phyloP scores from a whole-genome alignment of 2,329 filamentous ascomycete genomes.

The Trichophyton benhamiae region DNA sequence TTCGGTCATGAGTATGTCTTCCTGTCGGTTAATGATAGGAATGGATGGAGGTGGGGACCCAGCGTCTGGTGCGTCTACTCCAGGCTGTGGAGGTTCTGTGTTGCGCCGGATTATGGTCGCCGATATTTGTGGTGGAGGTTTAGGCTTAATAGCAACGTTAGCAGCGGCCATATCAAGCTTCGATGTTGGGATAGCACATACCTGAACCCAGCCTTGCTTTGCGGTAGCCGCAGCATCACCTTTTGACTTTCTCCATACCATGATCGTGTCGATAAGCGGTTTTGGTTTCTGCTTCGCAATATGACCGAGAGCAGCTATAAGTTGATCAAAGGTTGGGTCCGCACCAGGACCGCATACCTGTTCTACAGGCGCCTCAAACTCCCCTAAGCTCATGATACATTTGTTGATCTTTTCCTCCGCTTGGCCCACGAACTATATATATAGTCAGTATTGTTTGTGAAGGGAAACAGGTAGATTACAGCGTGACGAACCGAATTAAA shows the following conservation, averaged over 20 bases:
- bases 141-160: slow-evolving; percentile 16
- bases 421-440: slow-evolving; percentile 69
- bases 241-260: slow-evolving; percentile 95
- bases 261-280: slow-evolving; percentile 88
- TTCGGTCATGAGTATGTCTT: slow-evolving; percentile 67
- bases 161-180: background rate
- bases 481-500: slow-evolving; percentile 61
- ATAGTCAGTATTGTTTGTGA: background rate
- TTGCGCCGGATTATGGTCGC: slow-evolving; percentile 52
- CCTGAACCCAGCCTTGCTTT: slow-evolving; percentile 28
- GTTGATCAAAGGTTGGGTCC: slow-evolving; percentile 82
- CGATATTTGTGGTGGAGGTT: slow-evolving; percentile 29
- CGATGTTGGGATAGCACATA: slow-evolving; percentile 13
- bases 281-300: slow-evolving; percentile 92
- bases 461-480: slow-evolving; percentile 20
- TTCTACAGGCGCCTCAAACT: slow-evolving; percentile 75
- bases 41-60: slow-evolving; percentile 18
- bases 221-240: slow-evolving; percentile 73
- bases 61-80: slow-evolving; percentile 24
- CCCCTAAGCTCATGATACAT: slow-evolving; percentile 67
- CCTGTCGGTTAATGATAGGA: slow-evolving; percentile 43
- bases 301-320: slow-evolving; percentile 84
- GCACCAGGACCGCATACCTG: slow-evolving; percentile 79
- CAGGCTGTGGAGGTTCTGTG: slow-evolving; percentile 54
- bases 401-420: slow-evolving; percentile 94